Conservation (phyloP, 169 alveolate genomes). For the Toxoplasma gondii region DNA sequence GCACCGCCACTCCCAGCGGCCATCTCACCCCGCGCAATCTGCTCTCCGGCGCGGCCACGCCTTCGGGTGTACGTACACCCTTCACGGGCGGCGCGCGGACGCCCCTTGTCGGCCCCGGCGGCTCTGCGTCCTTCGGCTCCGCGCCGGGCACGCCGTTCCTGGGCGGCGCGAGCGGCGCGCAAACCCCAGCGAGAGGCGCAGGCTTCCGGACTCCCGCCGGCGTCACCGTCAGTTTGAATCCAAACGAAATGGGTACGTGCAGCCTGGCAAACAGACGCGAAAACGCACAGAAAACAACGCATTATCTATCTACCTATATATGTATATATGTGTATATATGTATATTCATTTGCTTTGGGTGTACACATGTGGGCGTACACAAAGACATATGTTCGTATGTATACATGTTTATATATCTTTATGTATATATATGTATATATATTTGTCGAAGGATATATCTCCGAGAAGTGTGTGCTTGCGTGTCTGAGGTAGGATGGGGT, state of each 20-base stretch:
- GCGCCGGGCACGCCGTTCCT: slow-evolving; percentile 47
- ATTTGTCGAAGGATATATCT: neutral
- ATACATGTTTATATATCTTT: neutral
- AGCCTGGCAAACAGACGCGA: neutral
- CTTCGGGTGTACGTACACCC: slow-evolving; percentile 55
- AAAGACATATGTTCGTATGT: neutral
- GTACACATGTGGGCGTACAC: neutral
- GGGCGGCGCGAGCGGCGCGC: slow-evolving; percentile 48
- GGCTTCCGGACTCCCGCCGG: slow-evolving; percentile 56
- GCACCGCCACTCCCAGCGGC: neutral
- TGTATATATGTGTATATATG: neutral
- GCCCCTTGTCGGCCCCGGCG: slow-evolving; percentile 34
- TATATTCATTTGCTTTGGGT: neutral
- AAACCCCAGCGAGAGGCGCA: slow-evolving; percentile 25
- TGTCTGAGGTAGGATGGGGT: too few species aligned
- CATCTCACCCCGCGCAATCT: neutral
- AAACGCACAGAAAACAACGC: neutral
- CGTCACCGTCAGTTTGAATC: slow-evolving; percentile 58
- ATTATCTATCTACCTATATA: neutral
- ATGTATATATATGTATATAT: neutral
- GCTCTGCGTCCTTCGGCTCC: slow-evolving; percentile 23
- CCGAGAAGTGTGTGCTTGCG: too few species aligned
- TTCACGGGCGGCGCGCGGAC: slow-evolving; percentile 41
- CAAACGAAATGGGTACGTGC: slow-evolving; percentile 63
- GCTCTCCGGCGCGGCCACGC: slow-evolving; percentile 21